Conservation (phyloP, 371 early-diverging fungal species). For the Thermomucor indicae-seudaticae region DNA sequence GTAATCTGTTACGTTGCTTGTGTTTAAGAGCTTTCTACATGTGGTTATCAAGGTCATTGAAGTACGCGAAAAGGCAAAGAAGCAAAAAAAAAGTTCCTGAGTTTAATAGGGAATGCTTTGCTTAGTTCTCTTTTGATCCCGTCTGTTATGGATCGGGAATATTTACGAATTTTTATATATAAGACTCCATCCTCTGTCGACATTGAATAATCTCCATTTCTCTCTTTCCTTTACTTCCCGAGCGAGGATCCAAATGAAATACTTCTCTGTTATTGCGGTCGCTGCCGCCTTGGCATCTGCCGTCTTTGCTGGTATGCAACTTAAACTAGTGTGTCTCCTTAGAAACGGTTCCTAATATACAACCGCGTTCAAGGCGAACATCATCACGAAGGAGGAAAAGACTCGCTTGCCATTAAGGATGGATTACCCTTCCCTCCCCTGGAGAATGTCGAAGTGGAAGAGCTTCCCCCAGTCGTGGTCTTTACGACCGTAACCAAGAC, state of each 20-base stretch:
- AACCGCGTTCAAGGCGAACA: not conserved
- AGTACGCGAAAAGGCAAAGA: not conserved
- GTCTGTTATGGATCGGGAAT: slow-evolving; percentile 20
- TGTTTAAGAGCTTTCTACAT: too few species aligned
- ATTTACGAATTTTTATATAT: slow-evolving; percentile 1
- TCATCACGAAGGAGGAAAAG: not conserved
- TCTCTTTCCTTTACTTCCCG: not conserved
- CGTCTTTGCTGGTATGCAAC: slow-evolving; percentile 12
- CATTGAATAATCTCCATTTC: not conserved
- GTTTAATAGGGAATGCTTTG: slow-evolving; percentile 18
- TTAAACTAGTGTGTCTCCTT: not conserved
- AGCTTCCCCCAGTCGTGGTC: slow-evolving; percentile 12
- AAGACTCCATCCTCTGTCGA: not conserved
- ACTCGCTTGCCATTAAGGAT: not conserved
- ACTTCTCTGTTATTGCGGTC: slow-evolving; percentile 14
- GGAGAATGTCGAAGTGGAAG: slow-evolving; percentile 1
- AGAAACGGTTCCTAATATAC: not conserved
- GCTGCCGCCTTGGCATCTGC: slow-evolving; percentile 17
- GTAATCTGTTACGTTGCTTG: too few species aligned
- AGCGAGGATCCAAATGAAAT: slow-evolving; percentile 15
- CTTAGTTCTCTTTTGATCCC: slow-evolving; percentile 20
- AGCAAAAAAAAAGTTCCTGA: not conserved
- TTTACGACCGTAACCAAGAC: slow-evolving; percentile 8
- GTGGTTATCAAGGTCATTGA: too few species aligned
- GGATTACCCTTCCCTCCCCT: not conserved